Evolutionary conservation across 1,284 basidiomycete genomes (phyloP), one percentile per base, ranked within the genome.

Genomic region (Ceratobasidium sp.): DNA sequence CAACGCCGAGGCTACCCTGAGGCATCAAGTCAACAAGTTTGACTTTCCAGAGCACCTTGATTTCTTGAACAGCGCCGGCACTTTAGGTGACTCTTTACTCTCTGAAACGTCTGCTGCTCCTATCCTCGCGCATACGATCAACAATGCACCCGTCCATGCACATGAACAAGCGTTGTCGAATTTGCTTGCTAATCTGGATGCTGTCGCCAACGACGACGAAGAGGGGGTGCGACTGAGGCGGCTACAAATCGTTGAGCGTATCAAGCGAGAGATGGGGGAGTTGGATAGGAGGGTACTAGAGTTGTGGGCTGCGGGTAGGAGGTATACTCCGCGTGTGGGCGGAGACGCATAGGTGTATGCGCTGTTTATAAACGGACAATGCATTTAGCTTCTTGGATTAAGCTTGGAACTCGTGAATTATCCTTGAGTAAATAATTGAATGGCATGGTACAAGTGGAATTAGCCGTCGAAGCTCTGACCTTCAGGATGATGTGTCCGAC

Each of bases 181-280:
- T 9, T 17, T 73, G 7, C 56, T 44, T 13, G 69, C 44, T 5
- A 62, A 44, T 34, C 25, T 73, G 0, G 69, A 62, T 29, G 22
- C 13, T 15, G 43, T 59, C 22, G 51, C 46, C 9, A 75, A 77
- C 37, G 80, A 80, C 34, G 77, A 70, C 8, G 70, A 77, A 19
- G 79, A 79, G 11, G 80, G 80, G 64, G 71, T 81, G 9, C 80
- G 79, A 29, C 62, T 78, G 44, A 62, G 78, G 25, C 61, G 57
- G 43, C 40, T 57, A 4, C 40, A 40, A 5, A 25, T 73, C 25
- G 44, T n/a, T n/a, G 57, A 46, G 8, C n/a, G 57, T 5, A 62
- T 73, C 19, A 57, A 46, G 46, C 56, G 57, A n/a, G 69, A 73
- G 57, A n/a, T 73, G 25, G 57, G 62, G 25, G 57, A 49, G 7